Base-by-base conservation (phyloP, 2,329 filamentous ascomycete species). In the Colletotrichum sp. region DNA sequence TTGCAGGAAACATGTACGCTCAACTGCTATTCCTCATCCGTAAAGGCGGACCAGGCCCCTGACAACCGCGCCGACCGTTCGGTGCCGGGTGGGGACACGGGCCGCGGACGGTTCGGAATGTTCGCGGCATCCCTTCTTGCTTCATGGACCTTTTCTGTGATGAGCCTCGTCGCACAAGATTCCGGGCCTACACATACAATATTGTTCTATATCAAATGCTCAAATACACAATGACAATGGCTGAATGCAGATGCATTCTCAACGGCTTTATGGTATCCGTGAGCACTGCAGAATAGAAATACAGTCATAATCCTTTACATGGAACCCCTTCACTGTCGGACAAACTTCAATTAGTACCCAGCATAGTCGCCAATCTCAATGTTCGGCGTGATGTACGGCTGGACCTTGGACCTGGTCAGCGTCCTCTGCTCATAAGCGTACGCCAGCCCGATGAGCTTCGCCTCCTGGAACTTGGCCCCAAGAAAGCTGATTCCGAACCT, bases 391-490 rank as follows among this genome's bases (percentile, higher is more conserved):
- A 84, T 75, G 44, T 80, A 80, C 3, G 84, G 83, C 32, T 77
- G 69, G 7, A 83, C 72, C 61, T 78, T 78, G 9, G 79, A 67
- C 16, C 84, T 79, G 4, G 80, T 79, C 36, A 78, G 67, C 1
- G 84, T 93, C 79, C 87, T 85, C 84, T 93, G 92, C 85, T 95
- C 93, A 82, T 91, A 94, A 3, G 92, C 92, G 85, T 93, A 95
- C 9, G 92, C 93, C 81, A 92, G 88, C 2, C 90, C 90, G 73
- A 94, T 90, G 76, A 95, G 80, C 19, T 83, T 87, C 75, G 89
- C 89, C 82, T 95, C 93, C 44, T 86, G 89, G 85, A 90, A 94
- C 62, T 86, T 87, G 3, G 81, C 81, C 0, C 92, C 93, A 66
- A 93, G 84, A 79, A 95, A 94, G 15, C 86, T 87, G 27, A 95